A percentile compares a stretch with the other conserved stretches of the same genome.
phyloP scores from a whole-genome alignment of 805 yeast genomes.

The Cyberlindnera sargentensis region DNA sequence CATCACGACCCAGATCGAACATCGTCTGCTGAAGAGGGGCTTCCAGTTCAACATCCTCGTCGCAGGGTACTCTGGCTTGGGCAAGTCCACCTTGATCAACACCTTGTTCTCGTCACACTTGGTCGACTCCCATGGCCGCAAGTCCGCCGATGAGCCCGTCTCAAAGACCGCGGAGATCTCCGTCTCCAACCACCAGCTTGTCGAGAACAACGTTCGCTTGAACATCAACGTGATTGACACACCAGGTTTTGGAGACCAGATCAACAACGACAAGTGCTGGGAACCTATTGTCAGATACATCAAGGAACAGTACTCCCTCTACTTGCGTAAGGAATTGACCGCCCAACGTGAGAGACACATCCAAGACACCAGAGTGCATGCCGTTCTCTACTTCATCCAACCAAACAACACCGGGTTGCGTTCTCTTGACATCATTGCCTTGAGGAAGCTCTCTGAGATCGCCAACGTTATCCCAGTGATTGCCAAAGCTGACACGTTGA shows the following conservation, averaged over 20 bases:
- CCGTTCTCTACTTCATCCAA: slow-evolving; percentile 82
- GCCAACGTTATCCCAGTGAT: slow-evolving; percentile 93
- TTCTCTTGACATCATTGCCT: slow-evolving; percentile 73
- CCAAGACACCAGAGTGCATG: slow-evolving; percentile 88
- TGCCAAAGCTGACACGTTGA: slow-evolving; percentile 88
- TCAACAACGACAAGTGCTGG: slow-evolving; percentile 93
- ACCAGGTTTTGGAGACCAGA: slow-evolving; percentile 97
- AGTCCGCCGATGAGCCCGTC: slow-evolving; percentile 58
- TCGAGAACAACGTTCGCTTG: slow-evolving; percentile 83
- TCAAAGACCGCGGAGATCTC: slow-evolving; percentile 83
- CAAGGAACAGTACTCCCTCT: slow-evolving; percentile 90
- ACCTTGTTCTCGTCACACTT: slow-evolving; percentile 83
- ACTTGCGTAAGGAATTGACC: slow-evolving; percentile 87
- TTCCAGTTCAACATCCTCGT: slow-evolving; percentile 92
- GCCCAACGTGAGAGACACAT: slow-evolving; percentile 84
- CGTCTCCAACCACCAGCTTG: slow-evolving; percentile 57
- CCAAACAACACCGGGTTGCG: slow-evolving; percentile 86
- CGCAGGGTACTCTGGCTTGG: slow-evolving; percentile 91
- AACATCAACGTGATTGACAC: slow-evolving; percentile 89
- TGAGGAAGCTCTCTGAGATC: slow-evolving; percentile 79
- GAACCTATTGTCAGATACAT: slow-evolving; percentile 91
- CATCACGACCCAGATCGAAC: slow-evolving; percentile 92
- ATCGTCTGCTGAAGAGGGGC: slow-evolving; percentile 83
- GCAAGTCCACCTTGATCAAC: slow-evolving; percentile 88
- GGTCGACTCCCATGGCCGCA: slow-evolving; percentile 69